phyloP scores from a whole-genome alignment of 2,329 filamentous ascomycete genomes.

The Mycosphaerella arachidis region DNA sequence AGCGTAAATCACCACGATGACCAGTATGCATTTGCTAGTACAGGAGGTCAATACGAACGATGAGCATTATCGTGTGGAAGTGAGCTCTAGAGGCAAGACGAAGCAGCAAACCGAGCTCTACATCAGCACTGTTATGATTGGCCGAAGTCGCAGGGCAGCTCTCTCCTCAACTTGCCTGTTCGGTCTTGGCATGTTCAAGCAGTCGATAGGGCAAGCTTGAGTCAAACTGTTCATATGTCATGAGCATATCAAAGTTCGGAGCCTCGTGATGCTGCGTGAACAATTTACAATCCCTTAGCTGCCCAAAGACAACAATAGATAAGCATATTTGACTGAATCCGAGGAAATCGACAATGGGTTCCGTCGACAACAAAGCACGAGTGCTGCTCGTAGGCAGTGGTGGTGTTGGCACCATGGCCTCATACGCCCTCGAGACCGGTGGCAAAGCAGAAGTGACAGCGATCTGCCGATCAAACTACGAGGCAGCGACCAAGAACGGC shows the following conservation, averaged over 20 bases:
- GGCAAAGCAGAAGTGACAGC: conserved; percentile 50
- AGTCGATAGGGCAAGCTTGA: conserved; percentile 3
- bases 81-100: too few relatives aligned
- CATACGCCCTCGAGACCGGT: conserved; percentile 51
- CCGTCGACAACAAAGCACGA: conserved; percentile 30
- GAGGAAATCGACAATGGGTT: conserved; percentile 8
- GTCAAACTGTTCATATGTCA: not conserved
- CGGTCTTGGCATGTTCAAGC: not conserved
- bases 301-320: too few relatives aligned
- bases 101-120: not conserved
- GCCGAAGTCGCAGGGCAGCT: conserved; percentile 1
- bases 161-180: conserved; percentile 9
- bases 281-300: too few relatives aligned
- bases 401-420: conserved; percentile 54
- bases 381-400: conserved; percentile 54
- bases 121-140: not conserved
- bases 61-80: too few relatives aligned
- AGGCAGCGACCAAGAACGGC: conserved; percentile 44
- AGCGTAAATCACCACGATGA: too few relatives aligned
- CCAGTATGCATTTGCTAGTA: too few relatives aligned
- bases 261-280: not conserved
- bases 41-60: too few relatives aligned
- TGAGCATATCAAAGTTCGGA: not conserved
- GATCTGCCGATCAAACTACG: conserved; percentile 55
- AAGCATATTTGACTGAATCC: not conserved